A percentile compares a stretch with the other conserved stretches of the same genome.
phyloP scores from a whole-genome alignment of 257 asterid genomes.

The Primulina eburnea region DNA sequence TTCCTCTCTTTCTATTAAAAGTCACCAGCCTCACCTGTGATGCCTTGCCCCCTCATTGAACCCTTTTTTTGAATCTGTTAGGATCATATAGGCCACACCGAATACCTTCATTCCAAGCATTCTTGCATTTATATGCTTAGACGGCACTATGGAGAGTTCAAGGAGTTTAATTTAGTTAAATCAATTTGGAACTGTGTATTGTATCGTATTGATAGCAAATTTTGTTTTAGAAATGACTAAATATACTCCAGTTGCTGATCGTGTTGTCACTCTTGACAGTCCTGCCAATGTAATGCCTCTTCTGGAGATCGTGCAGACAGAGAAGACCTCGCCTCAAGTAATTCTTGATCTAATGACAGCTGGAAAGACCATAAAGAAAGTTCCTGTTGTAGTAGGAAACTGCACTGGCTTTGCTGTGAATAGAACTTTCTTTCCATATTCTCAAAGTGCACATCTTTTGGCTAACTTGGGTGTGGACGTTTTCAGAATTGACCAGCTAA shows the following conservation, averaged over 20 bases:
- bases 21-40: constrained; percentile 2
- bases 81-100: neutral
- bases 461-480: constrained; percentile 85
- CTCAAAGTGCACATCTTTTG: constrained; percentile 75
- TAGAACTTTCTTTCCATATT: constrained; percentile 87
- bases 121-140: constrained; percentile 8
- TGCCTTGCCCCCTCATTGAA: neutral
- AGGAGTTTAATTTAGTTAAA: constrained; percentile 5
- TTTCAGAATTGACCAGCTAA: constrained; percentile 86
- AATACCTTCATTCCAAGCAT: neutral
- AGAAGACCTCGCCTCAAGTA: constrained; percentile 88
- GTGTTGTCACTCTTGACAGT: constrained; percentile 46
- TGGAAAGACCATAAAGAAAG: constrained; percentile 90
- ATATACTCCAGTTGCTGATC: constrained; percentile 26
- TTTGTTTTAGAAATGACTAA: constrained; percentile 15
- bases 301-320: constrained; percentile 84
- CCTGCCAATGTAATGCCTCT: constrained; percentile 99
- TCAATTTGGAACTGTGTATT: constrained; percentile 19
- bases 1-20: neutral
- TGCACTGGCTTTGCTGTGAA: constrained; percentile 99
- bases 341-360: constrained; percentile 84
- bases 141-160: constrained; percentile 10
- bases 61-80: neutral
- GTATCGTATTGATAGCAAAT: constrained; percentile 17
- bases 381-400: constrained; percentile 92